Evolutionary conservation across 2,329 filamentous ascomycete species (phyloP).

Genomic region (Sordariomycetes sp.): DNA sequence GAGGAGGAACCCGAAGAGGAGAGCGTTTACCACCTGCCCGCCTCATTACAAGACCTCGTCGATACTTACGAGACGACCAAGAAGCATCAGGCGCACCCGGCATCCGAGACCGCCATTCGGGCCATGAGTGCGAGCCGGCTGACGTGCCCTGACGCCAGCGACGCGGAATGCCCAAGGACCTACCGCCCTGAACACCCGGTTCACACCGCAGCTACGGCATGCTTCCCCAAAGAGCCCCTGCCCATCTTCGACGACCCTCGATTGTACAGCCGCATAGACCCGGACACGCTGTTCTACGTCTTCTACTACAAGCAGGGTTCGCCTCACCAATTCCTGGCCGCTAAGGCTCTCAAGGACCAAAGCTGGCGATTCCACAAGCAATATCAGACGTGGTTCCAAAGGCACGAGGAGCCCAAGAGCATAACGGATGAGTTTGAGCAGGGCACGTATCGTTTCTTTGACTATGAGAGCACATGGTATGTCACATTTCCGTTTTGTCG

Average conservation of each 20-base stretch:
- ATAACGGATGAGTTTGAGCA: conserved; percentile 99
- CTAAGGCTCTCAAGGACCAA: conserved; percentile 94
- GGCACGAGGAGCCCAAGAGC: conserved; percentile 95
- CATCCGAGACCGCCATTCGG: conserved; percentile 58
- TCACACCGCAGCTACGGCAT: conserved; percentile 60
- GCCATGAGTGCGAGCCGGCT: conserved; percentile 69
- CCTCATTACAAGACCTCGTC: conserved; percentile 79
- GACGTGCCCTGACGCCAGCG: conserved; percentile 63
- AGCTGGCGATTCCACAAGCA: conserved; percentile 99
- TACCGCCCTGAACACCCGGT: conserved; percentile 80
- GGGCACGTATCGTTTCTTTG: conserved; percentile 97
- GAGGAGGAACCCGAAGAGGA: conserved; percentile 50
- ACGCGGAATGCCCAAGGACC: conserved; percentile 73
- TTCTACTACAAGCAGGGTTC: conserved; percentile 98
- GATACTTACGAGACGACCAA: conserved; percentile 84
- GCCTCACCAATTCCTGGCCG: conserved; percentile 90
- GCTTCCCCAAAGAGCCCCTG: conserved; percentile 90
- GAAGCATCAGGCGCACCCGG: conserved; percentile 51
- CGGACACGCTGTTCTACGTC: conserved; percentile 94
- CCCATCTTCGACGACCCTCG: conserved; percentile 85
- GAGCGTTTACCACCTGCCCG: conserved; percentile 86
- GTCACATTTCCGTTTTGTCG: conserved; percentile 19
- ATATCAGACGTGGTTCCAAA: conserved; percentile 98
- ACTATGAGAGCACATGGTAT: conserved; percentile 98
- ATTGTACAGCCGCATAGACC: conserved; percentile 82